Evolutionary conservation across 2,329 filamentous ascomycete species (phyloP).

Genomic region (Trichoderma simmonsii): DNA sequence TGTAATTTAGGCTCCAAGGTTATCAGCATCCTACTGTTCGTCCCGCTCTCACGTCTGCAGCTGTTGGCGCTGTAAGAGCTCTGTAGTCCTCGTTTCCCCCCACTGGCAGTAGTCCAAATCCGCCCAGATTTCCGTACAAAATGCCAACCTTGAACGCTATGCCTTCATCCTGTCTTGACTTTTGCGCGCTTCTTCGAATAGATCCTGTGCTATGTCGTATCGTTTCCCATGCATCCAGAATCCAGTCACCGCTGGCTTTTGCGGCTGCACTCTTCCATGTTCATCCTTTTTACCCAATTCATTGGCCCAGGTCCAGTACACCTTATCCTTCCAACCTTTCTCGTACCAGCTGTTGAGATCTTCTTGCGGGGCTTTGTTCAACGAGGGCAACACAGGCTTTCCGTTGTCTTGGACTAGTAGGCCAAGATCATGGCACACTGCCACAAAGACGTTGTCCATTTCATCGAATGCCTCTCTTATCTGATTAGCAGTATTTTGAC

Average conservation of each 20-base stretch:
- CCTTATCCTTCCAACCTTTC: neutral
- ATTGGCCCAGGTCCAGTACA: neutral
- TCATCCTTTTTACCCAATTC: neutral
- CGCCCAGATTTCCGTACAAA: too few species aligned
- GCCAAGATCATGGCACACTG: neutral
- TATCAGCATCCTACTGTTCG: too few species aligned
- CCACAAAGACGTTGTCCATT: constrained; percentile 4
- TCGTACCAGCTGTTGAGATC: constrained; percentile 8
- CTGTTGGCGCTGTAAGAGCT: too few species aligned
- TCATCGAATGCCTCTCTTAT: neutral
- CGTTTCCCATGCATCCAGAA: neutral
- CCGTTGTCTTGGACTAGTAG: neutral
- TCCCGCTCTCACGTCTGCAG: too few species aligned
- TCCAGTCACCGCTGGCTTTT: neutral
- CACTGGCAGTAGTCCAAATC: too few species aligned
- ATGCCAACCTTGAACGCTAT: too few species aligned
- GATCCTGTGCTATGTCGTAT: neutral
- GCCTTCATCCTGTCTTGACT: neutral
- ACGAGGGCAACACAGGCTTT: neutral
- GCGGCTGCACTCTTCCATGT: neutral
- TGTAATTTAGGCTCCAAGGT: too few species aligned
- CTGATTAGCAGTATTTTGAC: neutral
- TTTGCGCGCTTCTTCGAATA: neutral
- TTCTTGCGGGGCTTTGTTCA: neutral
- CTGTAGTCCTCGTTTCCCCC: too few species aligned